These are phyloP conservation scores for Fusarium domesticum DNA, from an alignment of 2,329 filamentous ascomycete species.

Conservation along the genomic window DNA sequence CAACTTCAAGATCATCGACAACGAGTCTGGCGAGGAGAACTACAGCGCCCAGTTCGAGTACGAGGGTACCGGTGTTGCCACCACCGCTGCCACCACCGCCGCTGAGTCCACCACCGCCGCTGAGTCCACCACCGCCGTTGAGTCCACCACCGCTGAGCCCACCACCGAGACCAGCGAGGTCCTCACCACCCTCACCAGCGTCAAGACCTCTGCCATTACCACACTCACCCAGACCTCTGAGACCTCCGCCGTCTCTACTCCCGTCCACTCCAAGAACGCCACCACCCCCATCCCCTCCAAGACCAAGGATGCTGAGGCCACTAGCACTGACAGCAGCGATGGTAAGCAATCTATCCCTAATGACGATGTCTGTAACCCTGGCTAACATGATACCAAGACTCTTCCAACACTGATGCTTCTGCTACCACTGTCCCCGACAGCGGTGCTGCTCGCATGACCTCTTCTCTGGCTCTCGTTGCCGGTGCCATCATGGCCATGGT, in stretches of 20 bases:
- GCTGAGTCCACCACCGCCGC: constrained; percentile 7
- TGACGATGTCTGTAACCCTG: fast-evolving
- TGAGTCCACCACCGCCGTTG: constrained; percentile 7
- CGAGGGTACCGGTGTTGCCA: constrained; percentile 23
- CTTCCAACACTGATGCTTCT: constrained; percentile 8
- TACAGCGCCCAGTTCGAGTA: constrained; percentile 34
- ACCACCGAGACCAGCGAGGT: constrained; percentile 13
- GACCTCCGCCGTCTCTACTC: constrained; percentile 17
- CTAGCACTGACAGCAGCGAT: constrained; percentile 3
- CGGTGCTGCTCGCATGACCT: constrained; percentile 32
- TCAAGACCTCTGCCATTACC: constrained; percentile 13
- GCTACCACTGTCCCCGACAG: constrained; percentile 29
- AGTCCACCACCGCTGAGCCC: constrained; percentile 11
- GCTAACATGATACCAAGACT: constrained; percentile 3
- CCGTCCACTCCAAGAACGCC: constrained; percentile 13
- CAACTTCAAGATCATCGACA: constrained; percentile 36
- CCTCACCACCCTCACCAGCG: constrained; percentile 18
- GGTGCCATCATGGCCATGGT: constrained; percentile 35
- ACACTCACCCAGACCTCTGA: constrained; percentile 12
- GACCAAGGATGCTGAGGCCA: constrained; percentile 6
- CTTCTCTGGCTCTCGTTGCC: constrained; percentile 34
- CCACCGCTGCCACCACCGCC: constrained; percentile 12
- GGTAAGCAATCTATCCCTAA: constrained; percentile 2
- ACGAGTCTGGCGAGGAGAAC: constrained; percentile 29
- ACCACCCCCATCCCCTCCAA: constrained; percentile 14